Percentiles rank a stretch among this genome's conserved stretches.
These are phyloP conservation scores for Colletotrichum navitas DNA, from an alignment of 2,329 filamentous ascomycete species.

Conservation along the genomic window DNA sequence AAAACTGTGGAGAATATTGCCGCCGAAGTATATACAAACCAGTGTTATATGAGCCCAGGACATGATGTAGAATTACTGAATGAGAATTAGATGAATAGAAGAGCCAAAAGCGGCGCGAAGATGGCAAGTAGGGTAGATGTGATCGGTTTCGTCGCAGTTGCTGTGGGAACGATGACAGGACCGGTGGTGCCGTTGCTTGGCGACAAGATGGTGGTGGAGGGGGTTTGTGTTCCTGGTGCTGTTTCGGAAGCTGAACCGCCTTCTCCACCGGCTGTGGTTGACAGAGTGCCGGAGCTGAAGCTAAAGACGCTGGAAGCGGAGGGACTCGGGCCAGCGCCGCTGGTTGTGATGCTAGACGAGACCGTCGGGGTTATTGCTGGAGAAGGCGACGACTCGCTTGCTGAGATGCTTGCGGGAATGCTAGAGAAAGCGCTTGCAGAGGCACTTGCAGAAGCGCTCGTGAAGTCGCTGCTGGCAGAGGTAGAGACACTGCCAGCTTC, in stretches of 20 bases:
- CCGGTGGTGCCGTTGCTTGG: constrained; percentile 17
- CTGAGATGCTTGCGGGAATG: neutral
- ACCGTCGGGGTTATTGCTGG: neutral
- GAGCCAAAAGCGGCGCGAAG: constrained; percentile 29
- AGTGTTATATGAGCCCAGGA: neutral
- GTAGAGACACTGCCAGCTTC: neutral
- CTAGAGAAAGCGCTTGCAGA: neutral
- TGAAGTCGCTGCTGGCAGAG: neutral
- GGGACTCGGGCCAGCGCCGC: neutral
- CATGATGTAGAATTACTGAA: constrained; percentile 14
- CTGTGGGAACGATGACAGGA: constrained; percentile 3
- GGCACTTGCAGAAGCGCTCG: neutral
- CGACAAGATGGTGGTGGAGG: constrained; percentile 13
- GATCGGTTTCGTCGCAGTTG: constrained; percentile 1
- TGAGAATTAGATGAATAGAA: constrained; percentile 30
- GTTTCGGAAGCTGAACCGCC: constrained; percentile 1
- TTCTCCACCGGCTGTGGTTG: neutral
- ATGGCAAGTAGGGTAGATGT: constrained; percentile 28
- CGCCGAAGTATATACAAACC: constrained; percentile 13
- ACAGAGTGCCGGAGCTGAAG: neutral
- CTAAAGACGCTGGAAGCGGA: constrained; percentile 1
- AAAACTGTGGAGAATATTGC: constrained; percentile 13
- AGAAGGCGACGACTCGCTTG: neutral
- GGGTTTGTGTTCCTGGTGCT: neutral
- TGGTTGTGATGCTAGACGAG: neutral